phyloP scores from a whole-genome alignment of 2,329 filamentous ascomycete species.

The Nakataea oryzae region DNA sequence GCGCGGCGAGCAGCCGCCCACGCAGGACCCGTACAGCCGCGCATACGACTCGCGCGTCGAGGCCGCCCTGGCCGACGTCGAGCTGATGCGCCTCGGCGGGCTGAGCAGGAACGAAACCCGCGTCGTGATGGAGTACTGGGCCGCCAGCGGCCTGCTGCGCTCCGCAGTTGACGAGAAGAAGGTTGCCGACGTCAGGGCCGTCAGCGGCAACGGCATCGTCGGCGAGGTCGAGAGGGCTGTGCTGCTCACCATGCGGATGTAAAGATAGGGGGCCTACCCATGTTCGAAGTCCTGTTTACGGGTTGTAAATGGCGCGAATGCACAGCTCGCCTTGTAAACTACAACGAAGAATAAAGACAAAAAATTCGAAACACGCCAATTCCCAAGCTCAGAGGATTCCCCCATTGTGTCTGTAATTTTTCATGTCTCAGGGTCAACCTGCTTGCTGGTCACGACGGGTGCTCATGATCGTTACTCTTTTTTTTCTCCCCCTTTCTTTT shows the following conservation, averaged over 20 bases:
- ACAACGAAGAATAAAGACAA: no score
- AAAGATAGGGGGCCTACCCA: constrained; percentile 7
- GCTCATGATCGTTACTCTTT: background rate
- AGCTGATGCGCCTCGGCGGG: constrained; percentile 50
- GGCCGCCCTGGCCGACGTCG: constrained; percentile 36
- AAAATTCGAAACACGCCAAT: no score
- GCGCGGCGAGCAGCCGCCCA: constrained; percentile 19
- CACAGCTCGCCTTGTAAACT: background rate
- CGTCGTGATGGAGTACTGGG: constrained; percentile 87
- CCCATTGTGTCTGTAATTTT: no score
- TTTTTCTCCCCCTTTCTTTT: no score
- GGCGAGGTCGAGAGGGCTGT: constrained; percentile 72
- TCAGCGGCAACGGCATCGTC: constrained; percentile 71
- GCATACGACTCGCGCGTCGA: constrained; percentile 48
- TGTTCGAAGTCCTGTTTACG: background rate
- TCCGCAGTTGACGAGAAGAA: constrained; percentile 57
- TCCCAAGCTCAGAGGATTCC: no score
- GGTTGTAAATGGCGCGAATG: background rate
- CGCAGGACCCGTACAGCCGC: constrained; percentile 41
- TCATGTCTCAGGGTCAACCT: background rate
- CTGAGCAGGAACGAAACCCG: constrained; percentile 66
- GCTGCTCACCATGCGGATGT: constrained; percentile 37
- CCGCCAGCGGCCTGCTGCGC: constrained; percentile 70
- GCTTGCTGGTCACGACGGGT: background rate
- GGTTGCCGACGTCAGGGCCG: constrained; percentile 73